These are phyloP conservation scores for Jackrogersella minutella DNA, from an alignment of 495 filamentous ascomycete genomes.

Conservation along the genomic window DNA sequence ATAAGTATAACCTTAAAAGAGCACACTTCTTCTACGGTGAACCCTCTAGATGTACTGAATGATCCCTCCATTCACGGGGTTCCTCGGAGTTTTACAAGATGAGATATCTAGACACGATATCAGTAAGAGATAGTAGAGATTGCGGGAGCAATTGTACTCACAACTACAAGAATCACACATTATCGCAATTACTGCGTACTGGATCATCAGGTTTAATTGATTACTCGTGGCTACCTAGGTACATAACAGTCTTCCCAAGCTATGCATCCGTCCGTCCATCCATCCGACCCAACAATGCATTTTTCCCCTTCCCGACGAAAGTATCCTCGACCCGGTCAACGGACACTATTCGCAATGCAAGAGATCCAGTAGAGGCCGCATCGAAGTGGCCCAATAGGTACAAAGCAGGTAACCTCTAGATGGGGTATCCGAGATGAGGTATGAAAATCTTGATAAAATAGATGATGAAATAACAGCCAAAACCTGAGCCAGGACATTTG, in stretches of 20 bases:
- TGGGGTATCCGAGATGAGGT: slow-evolving; percentile 40
- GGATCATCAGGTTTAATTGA: slow-evolving; percentile 26
- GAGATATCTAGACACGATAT: background rate
- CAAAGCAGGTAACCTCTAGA: slow-evolving; percentile 41
- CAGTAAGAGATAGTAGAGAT: background rate
- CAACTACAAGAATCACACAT: slow-evolving; percentile 1
- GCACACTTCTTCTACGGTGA: background rate
- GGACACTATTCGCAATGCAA: slow-evolving; percentile 30
- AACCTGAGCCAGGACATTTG: slow-evolving; percentile 3
- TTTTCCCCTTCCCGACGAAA: slow-evolving; percentile 15
- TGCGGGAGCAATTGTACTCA: background rate
- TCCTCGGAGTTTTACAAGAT: background rate
- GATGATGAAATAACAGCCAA: slow-evolving; percentile 17
- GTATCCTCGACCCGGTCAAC: slow-evolving; percentile 22
- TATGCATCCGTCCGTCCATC: slow-evolving; percentile 27
- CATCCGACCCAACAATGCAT: slow-evolving; percentile 9
- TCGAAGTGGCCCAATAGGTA: background rate
- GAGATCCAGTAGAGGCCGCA: slow-evolving; percentile 16
- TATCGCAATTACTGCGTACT: background rate
- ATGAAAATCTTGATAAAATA: slow-evolving; percentile 11
- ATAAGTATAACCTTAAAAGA: too few relatives aligned
- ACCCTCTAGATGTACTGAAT: background rate
- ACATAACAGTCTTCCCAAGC: slow-evolving; percentile 27
- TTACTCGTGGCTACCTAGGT: slow-evolving; percentile 28
- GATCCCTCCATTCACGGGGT: background rate